Evolutionary conservation across 108 stramenopile genomes (phyloP), one percentile per base, ranked within the genome.

Genomic region (Mayamaea pseudoterrestris): DNA sequence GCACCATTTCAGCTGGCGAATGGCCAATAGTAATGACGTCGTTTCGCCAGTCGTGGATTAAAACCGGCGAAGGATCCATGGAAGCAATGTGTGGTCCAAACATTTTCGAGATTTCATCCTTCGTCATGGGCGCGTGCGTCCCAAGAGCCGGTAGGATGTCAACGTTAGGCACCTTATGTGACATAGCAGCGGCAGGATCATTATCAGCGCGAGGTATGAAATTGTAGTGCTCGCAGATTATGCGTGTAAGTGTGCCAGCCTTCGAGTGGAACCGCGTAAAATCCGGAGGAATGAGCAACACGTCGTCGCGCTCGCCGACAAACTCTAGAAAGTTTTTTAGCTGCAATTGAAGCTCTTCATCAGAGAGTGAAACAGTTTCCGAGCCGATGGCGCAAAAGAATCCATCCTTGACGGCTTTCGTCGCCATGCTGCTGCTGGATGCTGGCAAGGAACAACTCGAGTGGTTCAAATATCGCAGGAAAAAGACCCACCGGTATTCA

Each of bases 21-120:
- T 92, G 65, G 9, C 95, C 95, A 25, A 96, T 93, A 5, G 88
- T 93, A 12, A 90, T 90, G 1, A 96, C 93, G 53, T 93, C 93
- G 17, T 92, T 80, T 23, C 92, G 60, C 95, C 95, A 96, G 61
- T 96, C 86, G 48, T 96, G 95, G 5, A 93, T 88, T 11, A 93
- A 36, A 52, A 94, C 92, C 1, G 84, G 66, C 39, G 27, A 50
- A 16, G 63, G 53, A 6, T 64, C 47, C 29, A 53, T 57, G 3
- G 47, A 27, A 2, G 30, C 41, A 1, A 84, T 66, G 32, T 83
- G 60, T 13, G 57, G 37, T 1, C 89, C 90, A 54, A 79, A 96
- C 95, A 96, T 96, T 22, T 25, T 53, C 13, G 68, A 31, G 30
- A 90, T 79, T 61, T 96, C 87, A 12, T 62, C 41, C 24, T 55